Base-by-base conservation (phyloP, 2,329 filamentous ascomycete species). In the Saccharata proteae region DNA sequence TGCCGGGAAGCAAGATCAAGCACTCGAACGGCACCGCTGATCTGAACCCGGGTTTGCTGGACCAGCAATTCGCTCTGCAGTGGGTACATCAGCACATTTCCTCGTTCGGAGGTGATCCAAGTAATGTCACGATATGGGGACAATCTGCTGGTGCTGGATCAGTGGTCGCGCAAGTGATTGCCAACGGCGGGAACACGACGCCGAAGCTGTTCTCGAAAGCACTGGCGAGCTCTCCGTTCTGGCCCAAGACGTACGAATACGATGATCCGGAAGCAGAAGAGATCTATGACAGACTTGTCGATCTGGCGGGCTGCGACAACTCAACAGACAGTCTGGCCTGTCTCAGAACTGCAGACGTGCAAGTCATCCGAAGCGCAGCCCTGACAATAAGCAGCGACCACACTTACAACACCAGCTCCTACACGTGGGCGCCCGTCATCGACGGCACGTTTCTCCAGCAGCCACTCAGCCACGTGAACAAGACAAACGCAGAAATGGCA, bases 371-470 rank as follows among this genome's bases (percentile, higher is more conserved):
- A 4, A 56, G 64, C n/a, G 70, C 69, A 3, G 64, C 58, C 21
- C 48, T 72, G 12, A 43, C 47, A 12, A 59, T 77, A 13, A 58
- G 61, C 12, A 56, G 48, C 2, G 61, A 55, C 31, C 59, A 69
- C 42, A 63, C 60, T 12, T 74, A 70, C 46, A 69, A 56, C 10
- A 70, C 70, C 1, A 65, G 59, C 13, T 67, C 63, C 1, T 76
- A 68, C 44, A 70, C 64, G 0, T 77, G 70, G 69, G 68, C 64
- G 0, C 72, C 73, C 1, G 69, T 77, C 6, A 63, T 77, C 35
- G 72, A 77, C 41, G 63, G 59, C 7, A 44, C 37, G 0, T 75
- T 77, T 42, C 51, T 77, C 26, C 52, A 43, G 2, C 47, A 58
- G 34, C 54, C 55, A 12, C 53, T 77, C 2, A 67, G 61, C 3